These are phyloP conservation scores for Articulospora tetracladia DNA, from an alignment of 495 filamentous ascomycete genomes.

Conservation along the genomic window DNA sequence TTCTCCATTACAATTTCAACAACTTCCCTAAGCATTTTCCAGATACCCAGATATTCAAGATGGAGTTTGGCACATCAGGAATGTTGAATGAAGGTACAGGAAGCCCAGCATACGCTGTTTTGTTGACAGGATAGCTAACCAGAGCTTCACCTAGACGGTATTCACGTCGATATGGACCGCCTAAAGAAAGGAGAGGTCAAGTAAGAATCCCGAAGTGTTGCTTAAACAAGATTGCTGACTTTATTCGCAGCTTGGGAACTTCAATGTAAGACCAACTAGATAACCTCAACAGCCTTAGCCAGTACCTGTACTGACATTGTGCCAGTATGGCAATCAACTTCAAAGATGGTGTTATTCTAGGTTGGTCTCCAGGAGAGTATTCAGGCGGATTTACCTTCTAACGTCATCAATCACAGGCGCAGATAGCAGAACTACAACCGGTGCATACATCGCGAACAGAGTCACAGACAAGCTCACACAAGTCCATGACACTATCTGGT, in stretches of 20 bases:
- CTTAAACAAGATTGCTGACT: conserved; percentile 27
- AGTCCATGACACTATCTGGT: conserved; percentile 99
- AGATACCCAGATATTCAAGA: conserved; percentile 26
- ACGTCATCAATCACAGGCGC: conserved; percentile 50
- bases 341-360: conserved; percentile 93
- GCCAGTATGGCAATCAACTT: conserved; percentile 90
- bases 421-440: conserved; percentile 97
- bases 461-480: conserved; percentile 99
- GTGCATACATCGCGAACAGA: conserved; percentile 97
- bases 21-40: background rate
- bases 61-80: conserved; percentile 63
- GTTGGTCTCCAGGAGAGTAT: conserved; percentile 31
- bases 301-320: conserved; percentile 15
- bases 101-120: conserved; percentile 7
- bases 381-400: background rate
- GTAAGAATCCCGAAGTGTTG: conserved; percentile 48
- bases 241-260: conserved; percentile 72
- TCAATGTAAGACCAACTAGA: conserved; percentile 72
- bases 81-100: conserved; percentile 65
- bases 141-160: conserved; percentile 68
- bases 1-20: background rate
- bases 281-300: conserved; percentile 7
- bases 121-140: conserved; percentile 16
- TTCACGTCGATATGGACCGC: conserved; percentile 97
- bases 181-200: conserved; percentile 88